Evolutionary conservation across 2,329 filamentous ascomycete genomes (phyloP), one percentile per base, ranked within the genome.

Genomic region (Stagonosporopsis tanaceti): DNA sequence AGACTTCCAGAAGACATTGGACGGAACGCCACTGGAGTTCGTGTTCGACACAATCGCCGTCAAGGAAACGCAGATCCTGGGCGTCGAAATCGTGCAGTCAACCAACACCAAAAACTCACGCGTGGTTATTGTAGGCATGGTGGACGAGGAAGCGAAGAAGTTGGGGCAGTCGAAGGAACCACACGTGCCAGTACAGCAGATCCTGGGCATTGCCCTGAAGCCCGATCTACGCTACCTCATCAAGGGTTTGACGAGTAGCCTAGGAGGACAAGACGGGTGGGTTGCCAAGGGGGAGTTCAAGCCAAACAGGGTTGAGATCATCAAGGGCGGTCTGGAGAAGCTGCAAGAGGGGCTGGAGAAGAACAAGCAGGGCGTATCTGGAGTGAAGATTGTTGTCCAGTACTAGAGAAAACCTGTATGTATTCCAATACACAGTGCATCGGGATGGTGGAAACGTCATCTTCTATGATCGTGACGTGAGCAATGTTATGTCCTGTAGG

Each of bases 301-400:
- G 32, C 47, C 59, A 8, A 61, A 61, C 40, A 35, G 40, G 1
- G 42, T 55, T 8, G 54, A 61, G 17, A 34, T 61, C 0, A 42
- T 44, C 1, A n/a, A 38, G 25, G 59, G 59, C 7, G 55, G 59
- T 1, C 41, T 61, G 25, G 47, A 54, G 42, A 55, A 55, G 39
- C 5, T 61, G 6, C 54, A 61, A 28, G 51, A 59, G 24, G 55
- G 54, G 5, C 27, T 61, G 51, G 47, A 58, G 39, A 55, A 50
- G 40, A 61, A 59, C 24, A 59, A 56, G 32, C 15, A 50, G 4
- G 59, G 59, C 22, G 59, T 61, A 5, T 61, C 59, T n/a, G 55
- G 59, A 20, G 53, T 61, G 5, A 63, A 56, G 50, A 50, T 62
- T 1, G 50, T 59, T 6, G 27, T 60, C 1, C 25, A 50, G 27